Conservation (phyloP, 352 stramenopile genomes). For the Phytopythium litorale region DNA sequence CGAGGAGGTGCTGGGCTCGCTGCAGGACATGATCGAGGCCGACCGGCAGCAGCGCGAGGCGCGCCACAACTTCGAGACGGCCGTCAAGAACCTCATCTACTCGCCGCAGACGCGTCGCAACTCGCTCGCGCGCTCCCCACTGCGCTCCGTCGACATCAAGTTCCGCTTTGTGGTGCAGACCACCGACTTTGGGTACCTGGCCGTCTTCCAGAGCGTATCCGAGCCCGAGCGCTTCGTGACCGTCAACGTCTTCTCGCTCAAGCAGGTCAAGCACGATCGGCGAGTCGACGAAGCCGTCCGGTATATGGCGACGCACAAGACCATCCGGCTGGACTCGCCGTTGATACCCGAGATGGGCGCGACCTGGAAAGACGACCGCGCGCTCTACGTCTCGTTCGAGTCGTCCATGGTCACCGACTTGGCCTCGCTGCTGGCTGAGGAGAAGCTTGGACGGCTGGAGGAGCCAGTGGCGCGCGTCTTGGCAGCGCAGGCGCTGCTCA, state of each 20-base stretch:
- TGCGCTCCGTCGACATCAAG: conserved; percentile 55
- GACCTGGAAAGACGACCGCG: conserved; percentile 77
- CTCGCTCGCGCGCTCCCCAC: conserved; percentile 38
- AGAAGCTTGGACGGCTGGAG: conserved; percentile 48
- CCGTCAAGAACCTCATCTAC: conserved; percentile 82
- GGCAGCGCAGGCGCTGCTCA: conserved; percentile 67
- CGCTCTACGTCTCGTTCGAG: conserved; percentile 80
- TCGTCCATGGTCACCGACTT: conserved; percentile 65
- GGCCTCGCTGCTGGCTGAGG: conserved; percentile 51
- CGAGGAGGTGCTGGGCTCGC: conserved; percentile 91
- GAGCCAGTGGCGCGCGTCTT: conserved; percentile 56
- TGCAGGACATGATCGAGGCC: conserved; percentile 90
- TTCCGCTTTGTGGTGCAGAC: conserved; percentile 72
- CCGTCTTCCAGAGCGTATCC: conserved; percentile 60
- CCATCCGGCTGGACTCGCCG: conserved; percentile 64
- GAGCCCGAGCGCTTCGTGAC: conserved; percentile 67
- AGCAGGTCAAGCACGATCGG: conserved; percentile 61
- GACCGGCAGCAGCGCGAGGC: conserved; percentile 74
- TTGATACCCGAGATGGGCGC: conserved; percentile 69
- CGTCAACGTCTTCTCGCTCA: conserved; percentile 75
- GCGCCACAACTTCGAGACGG: conserved; percentile 78
- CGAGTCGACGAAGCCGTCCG: conserved; percentile 68
- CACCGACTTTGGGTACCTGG: conserved; percentile 73
- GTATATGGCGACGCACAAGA: conserved; percentile 65
- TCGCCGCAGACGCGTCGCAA: conserved; percentile 47